phyloP scores from a whole-genome alignment of 2,329 filamentous ascomycete species.

The Neocucurbitaria cava region DNA sequence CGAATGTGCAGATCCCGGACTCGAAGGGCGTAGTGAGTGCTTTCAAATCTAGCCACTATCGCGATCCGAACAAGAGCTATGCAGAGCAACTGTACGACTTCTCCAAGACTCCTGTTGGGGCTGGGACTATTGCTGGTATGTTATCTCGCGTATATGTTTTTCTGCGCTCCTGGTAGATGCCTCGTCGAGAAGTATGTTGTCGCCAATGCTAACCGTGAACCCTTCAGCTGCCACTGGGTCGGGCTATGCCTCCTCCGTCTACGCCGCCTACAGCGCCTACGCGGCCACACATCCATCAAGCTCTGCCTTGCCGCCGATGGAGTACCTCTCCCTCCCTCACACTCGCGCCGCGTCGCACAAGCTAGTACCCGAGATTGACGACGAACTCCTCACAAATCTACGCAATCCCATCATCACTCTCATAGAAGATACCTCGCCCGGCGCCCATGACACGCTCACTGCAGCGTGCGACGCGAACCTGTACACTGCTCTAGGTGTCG shows the following conservation, averaged over 20 bases:
- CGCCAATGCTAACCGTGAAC: neutral
- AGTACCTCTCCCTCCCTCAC: constrained; percentile 57
- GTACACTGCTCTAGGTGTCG: constrained; percentile 52
- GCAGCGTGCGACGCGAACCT: constrained; percentile 56
- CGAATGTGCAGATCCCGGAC: constrained; percentile 45
- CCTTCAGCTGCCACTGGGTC: constrained; percentile 53
- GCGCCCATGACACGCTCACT: constrained; percentile 57
- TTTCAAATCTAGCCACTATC: constrained; percentile 53
- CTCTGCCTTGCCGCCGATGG: constrained; percentile 50
- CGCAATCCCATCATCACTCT: constrained; percentile 56
- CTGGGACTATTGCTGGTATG: constrained; percentile 53
- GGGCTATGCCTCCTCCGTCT: constrained; percentile 56
- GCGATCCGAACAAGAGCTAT: constrained; percentile 57
- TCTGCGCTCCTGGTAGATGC: neutral
- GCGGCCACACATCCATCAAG: constrained; percentile 43
- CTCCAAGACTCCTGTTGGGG: constrained; percentile 59
- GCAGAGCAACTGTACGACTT: constrained; percentile 59
- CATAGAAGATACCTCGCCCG: constrained; percentile 53
- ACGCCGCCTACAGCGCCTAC: constrained; percentile 59
- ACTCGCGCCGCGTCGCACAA: constrained; percentile 52
- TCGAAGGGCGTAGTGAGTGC: constrained; percentile 53
- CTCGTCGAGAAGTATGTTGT: neutral
- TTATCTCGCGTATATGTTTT: neutral
- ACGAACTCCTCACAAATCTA: constrained; percentile 55
- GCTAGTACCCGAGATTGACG: constrained; percentile 51